Evolutionary conservation across 305 asterid species (phyloP).

Genomic region (Caryopteris hybrid): DNA sequence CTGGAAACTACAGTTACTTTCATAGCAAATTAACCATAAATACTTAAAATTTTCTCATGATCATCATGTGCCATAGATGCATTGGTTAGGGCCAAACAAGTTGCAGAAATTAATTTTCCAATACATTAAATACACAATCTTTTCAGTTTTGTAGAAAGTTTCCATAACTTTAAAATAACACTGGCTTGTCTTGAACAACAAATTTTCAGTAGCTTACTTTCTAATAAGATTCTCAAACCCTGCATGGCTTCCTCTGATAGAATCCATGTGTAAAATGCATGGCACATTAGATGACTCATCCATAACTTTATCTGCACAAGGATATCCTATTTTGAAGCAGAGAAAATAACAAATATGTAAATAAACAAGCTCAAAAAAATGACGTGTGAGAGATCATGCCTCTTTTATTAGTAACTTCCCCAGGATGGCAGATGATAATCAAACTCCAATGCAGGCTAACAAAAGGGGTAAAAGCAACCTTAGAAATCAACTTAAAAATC

Average conservation of each 20-base stretch:
- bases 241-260: constrained; percentile 71
- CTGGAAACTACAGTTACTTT: background rate
- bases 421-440: constrained; percentile 86
- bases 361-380: constrained; percentile 13
- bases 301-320: constrained; percentile 45
- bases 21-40: background rate
- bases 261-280: constrained; percentile 90
- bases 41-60: background rate
- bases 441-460: constrained; percentile 97
- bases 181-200: constrained; percentile 13
- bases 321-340: constrained; percentile 21
- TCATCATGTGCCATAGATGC: background rate
- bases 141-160: background rate
- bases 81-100: background rate
- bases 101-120: background rate
- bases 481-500: constrained; percentile 15
- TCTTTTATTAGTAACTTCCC: constrained; percentile 51
- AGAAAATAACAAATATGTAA: constrained; percentile 11
- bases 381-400: constrained; percentile 34
- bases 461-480: constrained; percentile 10
- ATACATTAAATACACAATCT: background rate
- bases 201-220: constrained; percentile 40
- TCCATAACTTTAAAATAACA: background rate
- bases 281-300: constrained; percentile 40
- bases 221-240: constrained; percentile 58